phyloP scores from a whole-genome alignment of 1,284 basidiomycete genomes.

The Athelia psychrophila region DNA sequence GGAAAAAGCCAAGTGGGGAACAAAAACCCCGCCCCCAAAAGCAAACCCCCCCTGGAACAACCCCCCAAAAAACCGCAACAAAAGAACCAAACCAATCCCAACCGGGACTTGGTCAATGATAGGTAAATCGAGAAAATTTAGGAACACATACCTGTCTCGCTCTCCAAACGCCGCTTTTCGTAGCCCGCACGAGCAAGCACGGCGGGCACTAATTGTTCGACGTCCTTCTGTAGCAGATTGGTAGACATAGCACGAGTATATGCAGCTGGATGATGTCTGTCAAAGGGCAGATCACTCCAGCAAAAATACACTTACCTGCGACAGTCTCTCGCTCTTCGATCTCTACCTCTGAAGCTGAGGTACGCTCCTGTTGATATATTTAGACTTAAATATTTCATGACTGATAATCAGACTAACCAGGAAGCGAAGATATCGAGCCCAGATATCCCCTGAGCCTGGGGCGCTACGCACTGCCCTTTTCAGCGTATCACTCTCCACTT shows the following conservation, averaged over 20 bases:
- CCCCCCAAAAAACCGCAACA: conserved; percentile 4
- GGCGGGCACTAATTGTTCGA: conserved; percentile 67
- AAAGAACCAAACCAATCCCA: conserved; percentile 2
- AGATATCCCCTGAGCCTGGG: conserved; percentile 67
- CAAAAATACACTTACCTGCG: conserved; percentile 20
- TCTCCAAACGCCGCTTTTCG: conserved; percentile 52
- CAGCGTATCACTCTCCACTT: conserved; percentile 38
- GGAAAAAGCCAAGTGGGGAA: no score
- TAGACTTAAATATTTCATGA: background rate
- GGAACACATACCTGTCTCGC: no score
- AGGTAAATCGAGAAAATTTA: no score
- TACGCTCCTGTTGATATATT: conserved; percentile 34
- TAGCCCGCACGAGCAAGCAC: conserved; percentile 66
- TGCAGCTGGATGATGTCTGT: conserved; percentile 37
- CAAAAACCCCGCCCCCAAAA: conserved; percentile 57
- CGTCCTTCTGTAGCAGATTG: conserved; percentile 51
- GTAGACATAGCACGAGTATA: conserved; percentile 56
- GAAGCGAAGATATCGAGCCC: conserved; percentile 71
- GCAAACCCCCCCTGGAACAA: conserved; percentile 43
- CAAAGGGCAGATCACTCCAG: background rate
- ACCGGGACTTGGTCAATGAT: no score
- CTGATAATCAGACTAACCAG: conserved; percentile 40
- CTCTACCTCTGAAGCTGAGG: conserved; percentile 25
- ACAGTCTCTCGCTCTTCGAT: conserved; percentile 34
- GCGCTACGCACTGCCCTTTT: conserved; percentile 62